Conservation (phyloP, 2,329 filamentous ascomycete genomes). For the Aspergillus hortae region DNA sequence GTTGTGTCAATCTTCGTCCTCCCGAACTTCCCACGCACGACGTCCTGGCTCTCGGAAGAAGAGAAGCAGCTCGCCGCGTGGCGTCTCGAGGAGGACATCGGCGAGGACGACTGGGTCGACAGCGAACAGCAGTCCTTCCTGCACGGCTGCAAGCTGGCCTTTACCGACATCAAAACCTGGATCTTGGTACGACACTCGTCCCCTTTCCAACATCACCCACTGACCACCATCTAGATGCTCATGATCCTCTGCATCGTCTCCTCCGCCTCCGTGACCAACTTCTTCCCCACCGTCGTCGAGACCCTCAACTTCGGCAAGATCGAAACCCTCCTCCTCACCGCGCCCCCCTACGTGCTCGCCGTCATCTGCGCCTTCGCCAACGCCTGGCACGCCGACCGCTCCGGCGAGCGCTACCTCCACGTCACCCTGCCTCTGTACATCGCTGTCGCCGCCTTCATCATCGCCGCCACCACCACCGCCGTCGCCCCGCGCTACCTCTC, state of each 20-base stretch:
- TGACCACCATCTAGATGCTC: slow-evolving; percentile 41
- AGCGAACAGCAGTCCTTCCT: slow-evolving; percentile 50
- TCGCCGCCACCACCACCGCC: slow-evolving; percentile 60
- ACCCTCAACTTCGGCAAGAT: slow-evolving; percentile 63
- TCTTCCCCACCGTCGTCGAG: slow-evolving; percentile 67
- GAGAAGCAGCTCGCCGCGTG: slow-evolving; percentile 57
- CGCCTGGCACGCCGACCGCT: slow-evolving; percentile 68
- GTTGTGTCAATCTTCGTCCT: slow-evolving; percentile 57
- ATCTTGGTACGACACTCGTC: slow-evolving; percentile 45
- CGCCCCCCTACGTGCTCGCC: slow-evolving; percentile 61
- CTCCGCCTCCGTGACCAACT: slow-evolving; percentile 61
- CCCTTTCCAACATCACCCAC: neutral
- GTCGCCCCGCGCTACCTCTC: slow-evolving; percentile 63
- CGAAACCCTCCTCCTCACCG: slow-evolving; percentile 60
- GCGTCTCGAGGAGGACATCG: slow-evolving; percentile 62
- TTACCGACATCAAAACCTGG: slow-evolving; percentile 59
- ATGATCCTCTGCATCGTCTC: slow-evolving; percentile 57
- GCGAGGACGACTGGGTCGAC: slow-evolving; percentile 60
- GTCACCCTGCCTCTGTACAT: slow-evolving; percentile 60
- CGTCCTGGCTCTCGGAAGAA: slow-evolving; percentile 57
- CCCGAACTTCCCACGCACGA: slow-evolving; percentile 64
- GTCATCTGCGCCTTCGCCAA: slow-evolving; percentile 62
- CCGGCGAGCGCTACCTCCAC: slow-evolving; percentile 68
- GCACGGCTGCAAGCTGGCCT: slow-evolving; percentile 54
- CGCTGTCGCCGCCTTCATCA: slow-evolving; percentile 62